Percentiles rank a stretch among this genome's conserved stretches.
These are phyloP conservation scores for Hawksworthiomyces lignivorus DNA, from an alignment of 2,329 filamentous ascomycete genomes.

Conservation along the genomic window DNA sequence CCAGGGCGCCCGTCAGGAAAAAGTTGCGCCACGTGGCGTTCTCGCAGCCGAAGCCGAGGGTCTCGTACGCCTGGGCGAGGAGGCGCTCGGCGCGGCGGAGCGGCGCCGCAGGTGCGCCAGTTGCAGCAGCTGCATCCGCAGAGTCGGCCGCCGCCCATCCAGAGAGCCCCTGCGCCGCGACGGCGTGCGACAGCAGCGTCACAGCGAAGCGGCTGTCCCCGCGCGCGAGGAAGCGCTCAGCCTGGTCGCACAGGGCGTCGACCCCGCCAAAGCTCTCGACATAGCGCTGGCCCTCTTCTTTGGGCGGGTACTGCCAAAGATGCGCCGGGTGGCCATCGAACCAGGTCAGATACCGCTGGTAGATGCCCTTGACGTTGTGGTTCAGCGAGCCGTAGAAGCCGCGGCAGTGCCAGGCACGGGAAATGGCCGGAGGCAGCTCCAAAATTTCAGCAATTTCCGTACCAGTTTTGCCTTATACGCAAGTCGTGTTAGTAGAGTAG, in stretches of 20 bases:
- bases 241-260: conserved; percentile 1
- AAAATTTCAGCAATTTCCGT: conserved; percentile 4
- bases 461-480: conserved; percentile 3
- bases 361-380: conserved; percentile 9
- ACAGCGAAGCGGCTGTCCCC: conserved; percentile 9
- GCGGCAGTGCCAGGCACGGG: conserved; percentile 7
- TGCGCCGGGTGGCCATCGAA: conserved; percentile 7
- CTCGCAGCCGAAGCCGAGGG: conserved; percentile 3
- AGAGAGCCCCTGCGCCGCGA: too few species aligned
- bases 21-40: conserved; percentile 10
- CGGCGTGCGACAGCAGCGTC: conserved; percentile 4
- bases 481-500: too few species aligned
- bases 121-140: background rate
- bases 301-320: conserved; percentile 3
- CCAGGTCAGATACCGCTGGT: conserved; percentile 9
- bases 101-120: background rate
- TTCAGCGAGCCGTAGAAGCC: conserved; percentile 7
- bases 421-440: conserved; percentile 5
- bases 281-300: conserved; percentile 5
- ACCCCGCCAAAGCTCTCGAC: conserved; percentile 4
- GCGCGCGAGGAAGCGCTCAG: background rate
- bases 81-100: conserved; percentile 4
- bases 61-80: conserved; percentile 6
- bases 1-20: conserved; percentile 5
- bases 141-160: too few species aligned